Conservation (phyloP, 2,329 filamentous ascomycete species). For the Aspergillus cejpii region DNA sequence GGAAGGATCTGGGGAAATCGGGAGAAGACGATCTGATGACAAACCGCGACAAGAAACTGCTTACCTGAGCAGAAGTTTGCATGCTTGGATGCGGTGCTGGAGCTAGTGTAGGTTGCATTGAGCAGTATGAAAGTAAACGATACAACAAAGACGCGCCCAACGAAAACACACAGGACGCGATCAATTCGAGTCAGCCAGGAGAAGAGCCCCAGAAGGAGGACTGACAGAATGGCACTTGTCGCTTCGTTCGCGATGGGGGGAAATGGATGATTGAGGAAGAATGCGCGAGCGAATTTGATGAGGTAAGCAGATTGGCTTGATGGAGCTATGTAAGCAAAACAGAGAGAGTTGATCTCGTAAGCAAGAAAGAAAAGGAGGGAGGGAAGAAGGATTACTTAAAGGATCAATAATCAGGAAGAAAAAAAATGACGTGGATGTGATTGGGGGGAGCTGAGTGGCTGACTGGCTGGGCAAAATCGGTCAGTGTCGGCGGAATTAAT, state of each 20-base stretch:
- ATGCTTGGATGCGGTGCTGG: conserved; percentile 46
- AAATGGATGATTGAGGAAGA: conserved; percentile 15
- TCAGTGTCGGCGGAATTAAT: neutral
- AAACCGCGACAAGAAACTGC: conserved; percentile 36
- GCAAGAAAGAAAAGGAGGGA: conserved; percentile 12
- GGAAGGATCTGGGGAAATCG: conserved; percentile 8
- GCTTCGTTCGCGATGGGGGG: conserved; percentile 8
- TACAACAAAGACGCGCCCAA: conserved; percentile 16
- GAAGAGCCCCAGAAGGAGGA: conserved; percentile 1
- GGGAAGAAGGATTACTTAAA: conserved; percentile 17
- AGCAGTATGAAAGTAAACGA: conserved; percentile 10
- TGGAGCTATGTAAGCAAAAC: conserved; percentile 4
- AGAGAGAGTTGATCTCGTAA: conserved; percentile 21
- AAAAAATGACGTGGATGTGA: conserved; percentile 5
- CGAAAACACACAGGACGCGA: conserved; percentile 6
- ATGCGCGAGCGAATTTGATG: conserved; percentile 27
- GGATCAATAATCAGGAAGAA: conserved; percentile 10
- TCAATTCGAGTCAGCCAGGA: conserved; percentile 14
- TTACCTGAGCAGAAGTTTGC: conserved; percentile 51
- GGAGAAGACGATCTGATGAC: conserved; percentile 29
- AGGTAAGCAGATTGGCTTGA: conserved; percentile 30
- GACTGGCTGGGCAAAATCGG: neutral
- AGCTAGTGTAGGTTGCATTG: conserved; percentile 44
- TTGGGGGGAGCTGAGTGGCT: neutral
- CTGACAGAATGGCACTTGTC: conserved; percentile 5